Base-by-base conservation (phyloP, 768 basidiomycete genomes). In the Candolleomyces efflorescens region DNA sequence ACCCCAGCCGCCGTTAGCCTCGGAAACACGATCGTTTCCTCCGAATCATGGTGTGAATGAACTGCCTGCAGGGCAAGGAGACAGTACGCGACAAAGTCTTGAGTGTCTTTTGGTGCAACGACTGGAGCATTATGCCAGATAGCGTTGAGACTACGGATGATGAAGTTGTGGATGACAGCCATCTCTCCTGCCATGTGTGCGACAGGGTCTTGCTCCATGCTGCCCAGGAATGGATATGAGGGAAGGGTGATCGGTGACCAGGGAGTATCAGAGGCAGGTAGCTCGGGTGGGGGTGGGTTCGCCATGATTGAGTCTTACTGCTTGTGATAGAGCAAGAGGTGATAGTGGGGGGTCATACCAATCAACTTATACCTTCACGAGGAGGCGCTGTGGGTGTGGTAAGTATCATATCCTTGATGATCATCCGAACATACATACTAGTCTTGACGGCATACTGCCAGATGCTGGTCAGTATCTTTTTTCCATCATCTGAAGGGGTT, bases 21-120 rank as follows among this genome's bases (percentile, higher is more conserved):
- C 7, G 69, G 69, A 55, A 71, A 69, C 1, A 69, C 52, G 4
- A 66, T 59, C 2, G 58, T 55, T 51, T 68, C 64, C 43, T 71
- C 68, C 26, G 60, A 59, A 36, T 68, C 59, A 46, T 71, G 69
- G 45, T 71, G 69, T 10, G 47, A 49, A 17, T 64, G 62, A n/a
- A 69, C 46, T 11, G 50, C 36, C 2, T 55, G 48, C 17, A 63
- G 18, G 32, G 62, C 57, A 7, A 61, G 22, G 9, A 67, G 56
- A 15, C 58, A 54, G 55, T 69, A 69, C 1, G 64, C 65, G 17
- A 59, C 62, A 32, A 69, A 71, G 0, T 64, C 56, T 23, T 24
- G 49, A 27, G 56, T 60, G 59, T 70, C 69, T 23, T 47, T 53
- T 22, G 61, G 41, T 18, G 55, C 56, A 17, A 68, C 60, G 38